Evolutionary conservation across 108 stramenopile species (phyloP), one percentile per base, ranked within the genome.

Genomic region (Cyclotella atomus): DNA sequence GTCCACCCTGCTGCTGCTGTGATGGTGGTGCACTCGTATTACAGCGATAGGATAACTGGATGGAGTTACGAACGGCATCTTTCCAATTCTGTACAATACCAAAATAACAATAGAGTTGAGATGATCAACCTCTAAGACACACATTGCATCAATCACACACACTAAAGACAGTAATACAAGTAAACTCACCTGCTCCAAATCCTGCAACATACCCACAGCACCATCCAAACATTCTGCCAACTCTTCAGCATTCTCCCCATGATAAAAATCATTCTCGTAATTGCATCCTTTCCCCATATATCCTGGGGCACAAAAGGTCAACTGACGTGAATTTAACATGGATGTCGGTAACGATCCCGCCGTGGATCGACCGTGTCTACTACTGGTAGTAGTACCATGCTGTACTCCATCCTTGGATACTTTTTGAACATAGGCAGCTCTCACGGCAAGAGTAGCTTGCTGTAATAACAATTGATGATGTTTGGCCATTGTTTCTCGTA

Each of bases 161-260:
- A 27, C 2, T 21, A 3, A 38, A 72, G 45, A 27, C 73, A 28
- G 55, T 32, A n/a, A 68, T 24, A 19, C 20, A 30, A 1, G 32
- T 5, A 1, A 32, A 57, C 59, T 61, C 36, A 83, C 83, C 79
- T 94, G 88, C 77, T 92, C 91, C 54, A 95, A 77, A 83, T 95
- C 94, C 71, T 95, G 94, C 35, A 95, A 63, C 91, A 95, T 91
- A 32, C 89, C 87, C 19, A 92, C 91, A 16, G 94, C 89, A 15
- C 85, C 78, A 68, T 95, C 91, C 28, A 95, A 72, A 41, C 90
- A 87, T 59, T 91, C 88, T 24, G 87, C 85, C 62, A 95, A 77
- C 73, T 95, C 94, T 20, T 88, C 88, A 25, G 85, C 82, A 24
- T 83, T 79, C 79, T 95, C 93, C 1, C 83, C 79, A 1, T 75